These are phyloP conservation scores for Yamadazyma triangularis DNA, from an alignment of 1,139 yeast genomes.

Conservation along the genomic window DNA sequence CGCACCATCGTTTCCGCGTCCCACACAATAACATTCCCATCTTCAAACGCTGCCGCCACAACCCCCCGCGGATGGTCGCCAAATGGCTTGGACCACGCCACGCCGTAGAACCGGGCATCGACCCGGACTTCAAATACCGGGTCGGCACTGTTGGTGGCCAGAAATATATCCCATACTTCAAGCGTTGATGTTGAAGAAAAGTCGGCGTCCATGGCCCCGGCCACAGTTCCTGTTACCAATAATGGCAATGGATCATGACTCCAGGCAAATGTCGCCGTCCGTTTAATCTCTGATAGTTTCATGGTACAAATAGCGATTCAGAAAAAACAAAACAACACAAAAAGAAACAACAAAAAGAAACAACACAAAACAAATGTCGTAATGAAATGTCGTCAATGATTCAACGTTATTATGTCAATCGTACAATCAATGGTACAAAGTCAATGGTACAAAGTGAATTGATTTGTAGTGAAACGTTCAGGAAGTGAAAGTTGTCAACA, in stretches of 20 bases:
- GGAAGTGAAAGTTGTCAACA: no score
- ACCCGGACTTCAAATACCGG: constrained; percentile 54
- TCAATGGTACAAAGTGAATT: no score
- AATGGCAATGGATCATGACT: constrained; percentile 71
- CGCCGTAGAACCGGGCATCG: constrained; percentile 64
- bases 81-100: constrained; percentile 78
- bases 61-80: constrained; percentile 53
- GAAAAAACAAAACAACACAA: no score
- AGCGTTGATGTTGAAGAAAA: constrained; percentile 74
- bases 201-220: constrained; percentile 90
- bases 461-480: no score
- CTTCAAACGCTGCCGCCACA: constrained; percentile 87
- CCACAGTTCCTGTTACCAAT: constrained; percentile 86
- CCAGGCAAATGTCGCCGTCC: constrained; percentile 96
- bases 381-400: no score
- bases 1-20: constrained; percentile 46
- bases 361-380: no score
- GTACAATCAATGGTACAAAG: no score
- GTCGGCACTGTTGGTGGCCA: constrained; percentile 27
- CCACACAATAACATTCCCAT: constrained; percentile 78
- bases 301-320: no score
- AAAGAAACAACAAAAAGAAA: no score
- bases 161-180: constrained; percentile 74
- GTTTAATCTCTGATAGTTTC: constrained; percentile 74
- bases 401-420: no score